phyloP scores from a whole-genome alignment of 345 rosid genomes.

The Populus nigra region DNA sequence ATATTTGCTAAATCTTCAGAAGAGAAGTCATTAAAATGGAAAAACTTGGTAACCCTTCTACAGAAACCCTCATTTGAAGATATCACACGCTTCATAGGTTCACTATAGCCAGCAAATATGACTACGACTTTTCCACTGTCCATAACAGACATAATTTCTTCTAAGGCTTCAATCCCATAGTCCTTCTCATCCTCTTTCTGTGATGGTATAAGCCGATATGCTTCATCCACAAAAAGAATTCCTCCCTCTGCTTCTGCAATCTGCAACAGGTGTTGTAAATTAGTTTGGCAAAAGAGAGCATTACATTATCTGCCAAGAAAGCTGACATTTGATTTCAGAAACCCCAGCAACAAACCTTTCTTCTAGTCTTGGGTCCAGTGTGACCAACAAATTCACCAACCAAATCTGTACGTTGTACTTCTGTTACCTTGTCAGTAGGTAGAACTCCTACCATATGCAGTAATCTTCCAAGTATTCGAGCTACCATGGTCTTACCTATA shows the following conservation, averaged over 20 bases:
- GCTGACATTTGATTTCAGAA: background rate
- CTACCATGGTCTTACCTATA: constrained; percentile 97
- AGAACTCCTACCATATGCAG: constrained; percentile 88
- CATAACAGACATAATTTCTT: constrained; percentile 98
- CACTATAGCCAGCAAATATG: constrained; percentile 92
- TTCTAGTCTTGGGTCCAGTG: constrained; percentile 95
- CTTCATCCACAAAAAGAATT: constrained; percentile 97
- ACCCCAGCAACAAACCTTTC: constrained; percentile 52
- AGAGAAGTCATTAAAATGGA: constrained; percentile 72
- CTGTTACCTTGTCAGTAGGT: constrained; percentile 84
- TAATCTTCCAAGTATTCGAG: constrained; percentile 87
- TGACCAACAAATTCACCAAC: constrained; percentile 99
- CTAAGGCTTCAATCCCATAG: constrained; percentile 94
- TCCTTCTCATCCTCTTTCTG: constrained; percentile 95
- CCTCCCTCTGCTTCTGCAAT: constrained; percentile 98
- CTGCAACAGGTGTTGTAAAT: constrained; percentile 37
- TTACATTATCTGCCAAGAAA: background rate
- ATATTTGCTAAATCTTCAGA: constrained; percentile 73
- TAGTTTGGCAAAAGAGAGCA: background rate
- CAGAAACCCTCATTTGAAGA: constrained; percentile 93
- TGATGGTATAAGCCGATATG: constrained; percentile 86
- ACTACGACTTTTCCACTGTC: constrained; percentile 83
- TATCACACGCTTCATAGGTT: constrained; percentile 96
- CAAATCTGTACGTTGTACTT: constrained; percentile 93
- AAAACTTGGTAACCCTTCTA: constrained; percentile 93